Conservation (phyloP, 2,329 filamentous ascomycete species). For the Ophiocordyceps camponoti-saundersi region DNA sequence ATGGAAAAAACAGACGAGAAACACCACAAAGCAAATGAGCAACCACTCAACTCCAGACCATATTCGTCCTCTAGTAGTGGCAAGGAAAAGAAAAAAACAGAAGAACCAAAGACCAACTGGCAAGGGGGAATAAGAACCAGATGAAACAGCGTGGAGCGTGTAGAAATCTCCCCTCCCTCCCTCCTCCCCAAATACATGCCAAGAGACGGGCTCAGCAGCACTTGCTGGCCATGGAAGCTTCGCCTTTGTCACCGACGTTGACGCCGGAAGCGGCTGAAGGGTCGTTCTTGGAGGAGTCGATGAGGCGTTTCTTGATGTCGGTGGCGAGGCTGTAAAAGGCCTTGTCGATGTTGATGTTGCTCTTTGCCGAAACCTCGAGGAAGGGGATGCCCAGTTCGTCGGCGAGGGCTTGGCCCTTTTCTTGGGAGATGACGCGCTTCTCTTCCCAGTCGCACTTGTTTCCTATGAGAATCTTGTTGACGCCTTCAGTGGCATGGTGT, state of each 20-base stretch:
- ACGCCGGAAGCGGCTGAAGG: slow-evolving; percentile 41
- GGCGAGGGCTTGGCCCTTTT: slow-evolving; percentile 82
- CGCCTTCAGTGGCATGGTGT: slow-evolving; percentile 93
- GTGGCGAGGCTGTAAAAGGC: slow-evolving; percentile 90
- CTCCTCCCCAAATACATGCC: neutral
- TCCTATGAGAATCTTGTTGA: slow-evolving; percentile 98
- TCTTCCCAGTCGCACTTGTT: slow-evolving; percentile 99
- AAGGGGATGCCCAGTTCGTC: slow-evolving; percentile 96
- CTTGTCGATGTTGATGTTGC: slow-evolving; percentile 99
- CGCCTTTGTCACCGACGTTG: slow-evolving; percentile 49
- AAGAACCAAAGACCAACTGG: slow-evolving; percentile 8
- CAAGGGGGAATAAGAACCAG: neutral
- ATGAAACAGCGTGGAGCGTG: neutral
- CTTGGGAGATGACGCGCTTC: slow-evolving; percentile 85
- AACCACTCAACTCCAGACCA: slow-evolving; percentile 28
- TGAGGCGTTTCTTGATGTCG: slow-evolving; percentile 97
- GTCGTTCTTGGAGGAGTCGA: slow-evolving; percentile 75
- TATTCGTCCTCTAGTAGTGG: slow-evolving; percentile 20
- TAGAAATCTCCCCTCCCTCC: neutral
- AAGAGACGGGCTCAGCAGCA: slow-evolving; percentile 52
- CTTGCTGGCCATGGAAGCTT: slow-evolving; percentile 42
- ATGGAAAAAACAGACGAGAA: neutral
- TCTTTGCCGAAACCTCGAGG: slow-evolving; percentile 96
- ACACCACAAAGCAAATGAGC: slow-evolving; percentile 15
- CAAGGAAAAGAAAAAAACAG: slow-evolving; percentile 4